Evolutionary conservation across 192 early-diverging fungal species (phyloP), one percentile per base, ranked within the genome.

Genomic region (Entomortierella chlamydospora): DNA sequence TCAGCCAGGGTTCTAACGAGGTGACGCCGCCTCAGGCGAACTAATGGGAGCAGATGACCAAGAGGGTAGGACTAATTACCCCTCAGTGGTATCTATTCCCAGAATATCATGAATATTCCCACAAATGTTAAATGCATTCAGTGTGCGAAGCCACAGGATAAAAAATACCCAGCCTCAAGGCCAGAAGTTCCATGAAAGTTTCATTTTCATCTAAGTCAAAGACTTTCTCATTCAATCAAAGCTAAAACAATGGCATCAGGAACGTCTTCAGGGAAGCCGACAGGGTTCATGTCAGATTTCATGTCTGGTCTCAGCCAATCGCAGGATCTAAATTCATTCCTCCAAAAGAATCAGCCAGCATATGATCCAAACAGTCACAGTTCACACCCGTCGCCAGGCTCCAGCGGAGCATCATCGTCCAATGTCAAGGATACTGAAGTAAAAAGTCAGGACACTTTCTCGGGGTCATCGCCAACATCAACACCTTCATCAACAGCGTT

Each of bases 231-330:
- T 47, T 47, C 45, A 47, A 11, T 47, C 45, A 47, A 47, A 47
- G 20, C 4, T 17, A 47, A 47, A 17, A 5, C 2, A 47, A 47
- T 47, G 45, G 45, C 45, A 47, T 20, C 45, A 47, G 20, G 45
- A 20, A 47, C 73, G 61, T 57, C 61, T 6, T 42, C 74, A 41
- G 61, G 45, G 53, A 70, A 51, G 51, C 45, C 66, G 5, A 30
- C 66, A 26, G 68, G 63, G 18, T 79, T 79, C 63, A 70, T 79
- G 76, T 70, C 76, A 11, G 76, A 65, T 22, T 79, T 69, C 63
- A 66, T 79, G 76, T 70, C 76, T 20, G 76, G 50, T 29, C 76
- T 79, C 22, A 37, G 31, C n/a, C 76, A 79, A 43, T 61, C 57
- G 11, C 68, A 79, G 63, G 76, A 79, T 64, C 61, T 79, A 17